Base-by-base conservation (phyloP, 176 grass and related monocot species). In the Musa beccarii region DNA sequence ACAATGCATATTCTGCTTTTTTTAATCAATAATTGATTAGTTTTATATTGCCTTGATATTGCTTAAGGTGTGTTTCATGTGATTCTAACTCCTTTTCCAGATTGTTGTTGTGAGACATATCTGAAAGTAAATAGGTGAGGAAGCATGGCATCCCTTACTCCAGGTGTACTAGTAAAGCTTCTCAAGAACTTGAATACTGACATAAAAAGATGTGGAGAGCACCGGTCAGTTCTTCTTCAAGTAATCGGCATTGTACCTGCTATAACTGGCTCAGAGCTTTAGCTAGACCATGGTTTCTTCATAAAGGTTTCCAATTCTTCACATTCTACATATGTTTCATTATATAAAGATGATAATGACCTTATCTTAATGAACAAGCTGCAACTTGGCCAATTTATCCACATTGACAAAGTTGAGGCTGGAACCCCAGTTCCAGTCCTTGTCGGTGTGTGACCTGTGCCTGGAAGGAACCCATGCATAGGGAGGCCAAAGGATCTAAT, bases 221-320 rank as follows among this genome's bases (percentile, higher is more conserved):
- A 99, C 59, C 83, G 90, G 21, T 99, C 95, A 51, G 85, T 99
- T 76, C 95, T 99, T 84, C 86, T 99, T 52, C 95, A 99, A 99
- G 91, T 99, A 72, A 89, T 99, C 83, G 86, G 95, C 79, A 99
- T 99, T 71, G 88, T 99, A 23, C 95, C 95, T 56, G 95, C 91
- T 69, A 82, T 99, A 73, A 89, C 86, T 78, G 95, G 95, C 21
- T 99, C 88, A 54, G 95, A 99, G 68, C 81, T 99, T 51, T 99
- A 81, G 80, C 95, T 90, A 17, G 86, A 99, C 64, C 90, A 99
- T 80, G 95, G 90, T n/a, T 99, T 99, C 88, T 99, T 99, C 81
- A 87, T 99, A 72, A 99, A 99, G 86, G 95, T 99, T 51, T 99
- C 95, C 12, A 90, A 99, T 81, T 99, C 95, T 9, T 94, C 86